These are phyloP conservation scores for Vickermania ingenoplastis DNA, from an alignment of 208 protist genomes.

Conservation along the genomic window DNA sequence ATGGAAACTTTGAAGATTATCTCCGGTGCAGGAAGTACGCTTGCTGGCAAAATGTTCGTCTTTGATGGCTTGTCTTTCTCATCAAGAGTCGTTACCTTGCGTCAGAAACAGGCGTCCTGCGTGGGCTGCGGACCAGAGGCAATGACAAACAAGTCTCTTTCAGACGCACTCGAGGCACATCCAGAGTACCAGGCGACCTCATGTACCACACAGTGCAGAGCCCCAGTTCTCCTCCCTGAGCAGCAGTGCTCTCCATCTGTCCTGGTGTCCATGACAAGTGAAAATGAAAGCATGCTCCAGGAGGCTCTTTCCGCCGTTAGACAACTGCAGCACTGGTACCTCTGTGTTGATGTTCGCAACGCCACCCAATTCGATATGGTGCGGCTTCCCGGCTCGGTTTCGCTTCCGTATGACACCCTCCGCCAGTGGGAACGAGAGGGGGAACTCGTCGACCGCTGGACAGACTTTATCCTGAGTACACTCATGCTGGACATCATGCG, in stretches of 20 bases:
- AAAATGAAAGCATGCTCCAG: background rate
- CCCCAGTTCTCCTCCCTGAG: background rate
- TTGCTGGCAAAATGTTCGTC: slow-evolving; percentile 74
- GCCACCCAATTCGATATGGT: slow-evolving; percentile 78
- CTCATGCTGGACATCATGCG: background rate
- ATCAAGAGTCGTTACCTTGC: slow-evolving; percentile 61
- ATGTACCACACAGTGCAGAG: background rate
- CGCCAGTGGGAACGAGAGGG: slow-evolving; percentile 32
- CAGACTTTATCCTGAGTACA: slow-evolving; percentile 7
- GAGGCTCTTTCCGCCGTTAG: background rate
- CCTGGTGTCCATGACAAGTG: background rate
- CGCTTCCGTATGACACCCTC: slow-evolving; percentile 45
- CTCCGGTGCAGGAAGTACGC: slow-evolving; percentile 40
- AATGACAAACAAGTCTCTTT: background rate
- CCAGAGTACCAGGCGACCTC: background rate
- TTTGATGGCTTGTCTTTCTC: slow-evolving; percentile 74
- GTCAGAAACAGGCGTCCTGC: slow-evolving; percentile 41
- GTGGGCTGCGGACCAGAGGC: slow-evolving; percentile 38
- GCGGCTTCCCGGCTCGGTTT: slow-evolving; percentile 35
- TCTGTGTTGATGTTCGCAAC: slow-evolving; percentile 64
- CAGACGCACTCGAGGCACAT: background rate
- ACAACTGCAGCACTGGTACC: background rate
- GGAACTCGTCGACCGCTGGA: slow-evolving; percentile 8
- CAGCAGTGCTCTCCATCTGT: background rate
- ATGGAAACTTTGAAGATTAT: slow-evolving; percentile 88